Percentiles rank a stretch among this genome's conserved stretches.
phyloP scores from a whole-genome alignment of 768 basidiomycete species.

The Leccinum obscurum region DNA sequence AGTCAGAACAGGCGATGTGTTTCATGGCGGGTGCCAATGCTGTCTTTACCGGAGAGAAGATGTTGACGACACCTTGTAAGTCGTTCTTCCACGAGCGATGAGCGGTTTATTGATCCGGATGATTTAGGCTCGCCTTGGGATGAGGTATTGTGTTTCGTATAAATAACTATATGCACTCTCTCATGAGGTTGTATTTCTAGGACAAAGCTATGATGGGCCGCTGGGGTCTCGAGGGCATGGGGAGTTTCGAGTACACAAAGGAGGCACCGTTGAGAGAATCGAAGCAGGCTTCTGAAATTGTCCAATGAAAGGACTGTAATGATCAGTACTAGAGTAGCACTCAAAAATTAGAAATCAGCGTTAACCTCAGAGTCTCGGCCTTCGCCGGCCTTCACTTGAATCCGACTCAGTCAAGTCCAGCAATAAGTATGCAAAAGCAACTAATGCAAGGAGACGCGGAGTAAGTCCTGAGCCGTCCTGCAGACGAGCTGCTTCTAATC shows the following conservation, averaged over 20 bases:
- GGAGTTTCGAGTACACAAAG: constrained; percentile 75
- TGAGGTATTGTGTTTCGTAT: constrained; percentile 49
- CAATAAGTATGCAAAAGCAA: constrained; percentile 26
- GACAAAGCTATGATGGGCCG: constrained; percentile 93
- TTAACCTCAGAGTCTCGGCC: constrained; percentile 12
- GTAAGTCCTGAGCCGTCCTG: constrained; percentile 16
- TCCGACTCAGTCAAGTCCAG: background rate
- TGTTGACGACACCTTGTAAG: constrained; percentile 96
- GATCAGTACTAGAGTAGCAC: background rate
- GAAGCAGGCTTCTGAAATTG: background rate
- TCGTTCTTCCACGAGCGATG: constrained; percentile 15
- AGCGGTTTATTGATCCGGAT: constrained; percentile 7
- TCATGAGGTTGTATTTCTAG: constrained; percentile 33
- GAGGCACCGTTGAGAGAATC: constrained; percentile 35
- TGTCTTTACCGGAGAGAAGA: constrained; percentile 96
- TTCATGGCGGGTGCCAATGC: constrained; percentile 99
- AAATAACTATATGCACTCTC: background rate
- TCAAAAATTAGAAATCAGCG: background rate
- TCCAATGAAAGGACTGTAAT: background rate
- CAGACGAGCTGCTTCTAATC: constrained; percentile 9
- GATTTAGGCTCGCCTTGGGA: constrained; percentile 87
- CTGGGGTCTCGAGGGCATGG: constrained; percentile 93
- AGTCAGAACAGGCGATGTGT: constrained; percentile 95
- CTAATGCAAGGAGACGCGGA: constrained; percentile 33
- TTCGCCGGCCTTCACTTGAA: constrained; percentile 19